These are phyloP conservation scores for Hericium erinaceus DNA, from an alignment of 768 basidiomycete genomes.

Conservation along the genomic window DNA sequence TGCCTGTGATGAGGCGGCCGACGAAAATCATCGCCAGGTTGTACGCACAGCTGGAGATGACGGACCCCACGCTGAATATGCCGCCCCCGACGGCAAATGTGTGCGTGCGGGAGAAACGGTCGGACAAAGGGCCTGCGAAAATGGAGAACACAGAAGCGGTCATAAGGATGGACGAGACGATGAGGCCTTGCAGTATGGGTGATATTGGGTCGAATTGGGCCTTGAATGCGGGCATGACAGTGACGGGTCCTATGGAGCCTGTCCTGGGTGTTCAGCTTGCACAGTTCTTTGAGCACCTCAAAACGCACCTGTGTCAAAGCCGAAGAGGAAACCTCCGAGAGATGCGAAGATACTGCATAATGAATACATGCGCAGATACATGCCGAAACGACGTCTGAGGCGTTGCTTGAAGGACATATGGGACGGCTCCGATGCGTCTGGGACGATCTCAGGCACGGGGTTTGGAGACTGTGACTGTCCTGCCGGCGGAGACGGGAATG, in stretches of 20 bases:
- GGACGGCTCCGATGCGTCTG: background rate
- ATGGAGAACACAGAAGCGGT: slow-evolving; percentile 32
- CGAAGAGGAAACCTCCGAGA: slow-evolving; percentile 27
- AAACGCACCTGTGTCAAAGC: slow-evolving; percentile 24
- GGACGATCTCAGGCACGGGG: background rate
- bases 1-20: slow-evolving; percentile 36
- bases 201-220: slow-evolving; percentile 27
- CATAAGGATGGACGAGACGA: slow-evolving; percentile 34
- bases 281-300: background rate
- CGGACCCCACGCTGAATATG: slow-evolving; percentile 33
- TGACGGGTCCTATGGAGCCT: slow-evolving; percentile 33
- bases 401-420: background rate
- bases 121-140: slow-evolving; percentile 33
- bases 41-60: slow-evolving; percentile 28
- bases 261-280: background rate
- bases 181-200: slow-evolving; percentile 31
- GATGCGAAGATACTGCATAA: slow-evolving; percentile 1
- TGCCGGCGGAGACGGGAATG: background rate
- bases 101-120: slow-evolving; percentile 36
- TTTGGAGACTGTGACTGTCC: too few relatives aligned
- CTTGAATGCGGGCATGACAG: slow-evolving; percentile 37
- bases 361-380: background rate
- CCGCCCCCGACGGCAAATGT: slow-evolving; percentile 34
- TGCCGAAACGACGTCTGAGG: background rate
- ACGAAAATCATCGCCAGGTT: slow-evolving; percentile 30